These are phyloP conservation scores for Periconia sp. DNA, from an alignment of 2,329 filamentous ascomycete species.

Conservation along the genomic window DNA sequence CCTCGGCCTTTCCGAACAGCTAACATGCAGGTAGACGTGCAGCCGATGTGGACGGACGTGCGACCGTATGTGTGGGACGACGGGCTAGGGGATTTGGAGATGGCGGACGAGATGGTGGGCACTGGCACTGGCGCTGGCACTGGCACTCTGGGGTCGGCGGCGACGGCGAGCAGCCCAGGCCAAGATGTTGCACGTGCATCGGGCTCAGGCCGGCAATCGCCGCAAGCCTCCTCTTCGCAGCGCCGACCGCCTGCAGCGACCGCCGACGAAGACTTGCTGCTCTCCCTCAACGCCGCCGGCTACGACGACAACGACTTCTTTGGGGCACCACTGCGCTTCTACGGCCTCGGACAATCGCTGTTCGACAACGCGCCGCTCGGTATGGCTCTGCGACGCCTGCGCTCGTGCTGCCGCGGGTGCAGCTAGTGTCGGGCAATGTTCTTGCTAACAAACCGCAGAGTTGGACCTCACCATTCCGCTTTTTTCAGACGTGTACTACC, in stretches of 20 bases:
- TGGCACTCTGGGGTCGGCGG: neutral
- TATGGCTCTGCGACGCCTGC: slow-evolving; percentile 3
- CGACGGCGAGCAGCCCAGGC: neutral
- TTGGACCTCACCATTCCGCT: slow-evolving; percentile 4
- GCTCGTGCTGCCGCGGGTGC: slow-evolving; percentile 2
- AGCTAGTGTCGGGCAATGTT: slow-evolving; percentile 6
- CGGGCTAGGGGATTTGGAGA: no score
- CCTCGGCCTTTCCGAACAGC: no score
- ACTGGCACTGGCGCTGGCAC: neutral
- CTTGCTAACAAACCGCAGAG: slow-evolving; percentile 29
- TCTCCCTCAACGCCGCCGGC: neutral
- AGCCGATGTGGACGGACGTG: neutral
- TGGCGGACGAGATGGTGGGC: neutral
- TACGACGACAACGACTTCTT: neutral
- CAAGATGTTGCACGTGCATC: slow-evolving; percentile 17
- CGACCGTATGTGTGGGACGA: no score
- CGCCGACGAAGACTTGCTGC: slow-evolving; percentile 2
- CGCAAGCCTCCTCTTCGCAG: slow-evolving; percentile 20
- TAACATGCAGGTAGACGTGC: neutral
- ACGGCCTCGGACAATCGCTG: neutral
- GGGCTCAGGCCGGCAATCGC: slow-evolving; percentile 14
- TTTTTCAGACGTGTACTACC: slow-evolving; percentile 14
- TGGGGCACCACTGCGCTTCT: neutral
- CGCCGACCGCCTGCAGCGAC: slow-evolving; percentile 5
- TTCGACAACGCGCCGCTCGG: neutral